A percentile compares a stretch with the other conserved stretches of the same genome.
Conservation (phyloP, 106 monocot species). For the Dactylorhiza incarnata region DNA sequence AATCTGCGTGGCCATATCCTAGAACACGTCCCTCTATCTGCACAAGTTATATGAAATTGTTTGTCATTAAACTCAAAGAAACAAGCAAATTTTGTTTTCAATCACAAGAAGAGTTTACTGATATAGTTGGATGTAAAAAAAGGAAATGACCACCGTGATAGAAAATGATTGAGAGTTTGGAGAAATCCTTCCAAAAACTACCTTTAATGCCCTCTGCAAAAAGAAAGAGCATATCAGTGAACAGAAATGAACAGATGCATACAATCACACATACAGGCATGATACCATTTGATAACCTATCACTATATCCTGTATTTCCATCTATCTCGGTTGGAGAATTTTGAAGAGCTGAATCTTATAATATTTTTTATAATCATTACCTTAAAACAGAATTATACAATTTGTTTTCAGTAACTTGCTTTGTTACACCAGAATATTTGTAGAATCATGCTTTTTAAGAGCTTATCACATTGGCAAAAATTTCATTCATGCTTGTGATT, state of each 20-base stretch:
- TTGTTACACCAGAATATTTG: background rate
- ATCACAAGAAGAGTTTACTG: background rate
- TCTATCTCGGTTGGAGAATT: background rate
- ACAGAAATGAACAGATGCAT: constrained; percentile 5
- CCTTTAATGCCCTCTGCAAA: constrained; percentile 84
- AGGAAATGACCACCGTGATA: constrained; percentile 11
- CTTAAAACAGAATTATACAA: background rate
- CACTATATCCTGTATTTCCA: background rate
- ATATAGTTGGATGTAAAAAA: background rate
- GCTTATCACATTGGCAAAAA: background rate
- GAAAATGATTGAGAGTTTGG: constrained; percentile 4
- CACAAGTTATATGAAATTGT: constrained; percentile 8
- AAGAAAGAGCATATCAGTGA: constrained; percentile 18
- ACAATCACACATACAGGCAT: background rate
- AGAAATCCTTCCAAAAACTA: constrained; percentile 16
- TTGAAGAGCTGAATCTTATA: background rate
- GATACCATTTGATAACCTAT: background rate
- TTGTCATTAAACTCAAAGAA: background rate
- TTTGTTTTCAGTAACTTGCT: background rate
- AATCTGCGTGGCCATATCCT: constrained; percentile 66
- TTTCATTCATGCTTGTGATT: background rate
- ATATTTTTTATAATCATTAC: background rate
- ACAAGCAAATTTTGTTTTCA: background rate
- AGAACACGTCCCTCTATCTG: constrained; percentile 89
- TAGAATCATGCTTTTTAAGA: background rate